Conservation (phyloP, 495 filamentous ascomycete species). For the Talaromyces proteolyticus region DNA sequence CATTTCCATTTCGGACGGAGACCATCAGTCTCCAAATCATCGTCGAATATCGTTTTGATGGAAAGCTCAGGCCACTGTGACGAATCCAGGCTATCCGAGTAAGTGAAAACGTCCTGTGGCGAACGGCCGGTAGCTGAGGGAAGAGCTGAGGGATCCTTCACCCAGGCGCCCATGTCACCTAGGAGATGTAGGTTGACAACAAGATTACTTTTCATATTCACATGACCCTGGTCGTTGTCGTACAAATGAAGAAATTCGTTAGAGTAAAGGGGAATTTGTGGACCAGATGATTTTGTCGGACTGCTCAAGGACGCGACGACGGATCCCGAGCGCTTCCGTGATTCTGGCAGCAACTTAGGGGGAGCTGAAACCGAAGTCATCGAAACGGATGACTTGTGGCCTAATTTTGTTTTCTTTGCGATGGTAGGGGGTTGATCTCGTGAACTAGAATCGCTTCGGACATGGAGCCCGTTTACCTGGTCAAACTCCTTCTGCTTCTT, state of each 20-base stretch:
- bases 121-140: conserved; percentile 33
- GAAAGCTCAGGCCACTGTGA: conserved; percentile 42
- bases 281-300: conserved; percentile 42
- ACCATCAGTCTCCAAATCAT: conserved; percentile 34
- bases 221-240: conserved; percentile 48
- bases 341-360: conserved; percentile 26
- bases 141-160: conserved; percentile 53
- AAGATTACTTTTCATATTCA: conserved; percentile 48
- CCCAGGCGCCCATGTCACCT: conserved; percentile 64
- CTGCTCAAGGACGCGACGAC: conserved; percentile 36
- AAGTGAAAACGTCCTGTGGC: conserved; percentile 42
- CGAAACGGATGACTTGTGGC: conserved; percentile 67
- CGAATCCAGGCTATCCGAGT: conserved; percentile 50
- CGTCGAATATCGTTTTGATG: conserved; percentile 40
- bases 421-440: conserved; percentile 55
- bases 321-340: conserved; percentile 49
- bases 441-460: conserved; percentile 42
- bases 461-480: conserved; percentile 28
- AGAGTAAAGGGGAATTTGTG: conserved; percentile 51
- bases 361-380: conserved; percentile 49
- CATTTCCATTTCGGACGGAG: conserved; percentile 60
- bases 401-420: conserved; percentile 69
- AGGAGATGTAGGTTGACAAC: conserved; percentile 65
- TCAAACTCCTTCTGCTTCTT: conserved; percentile 56
- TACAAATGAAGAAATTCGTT: conserved; percentile 66